A percentile compares a stretch with the other conserved stretches of the same genome.
These are phyloP conservation scores for Flueggea neowawraea DNA, from an alignment of 441 rosid species.

Conservation along the genomic window DNA sequence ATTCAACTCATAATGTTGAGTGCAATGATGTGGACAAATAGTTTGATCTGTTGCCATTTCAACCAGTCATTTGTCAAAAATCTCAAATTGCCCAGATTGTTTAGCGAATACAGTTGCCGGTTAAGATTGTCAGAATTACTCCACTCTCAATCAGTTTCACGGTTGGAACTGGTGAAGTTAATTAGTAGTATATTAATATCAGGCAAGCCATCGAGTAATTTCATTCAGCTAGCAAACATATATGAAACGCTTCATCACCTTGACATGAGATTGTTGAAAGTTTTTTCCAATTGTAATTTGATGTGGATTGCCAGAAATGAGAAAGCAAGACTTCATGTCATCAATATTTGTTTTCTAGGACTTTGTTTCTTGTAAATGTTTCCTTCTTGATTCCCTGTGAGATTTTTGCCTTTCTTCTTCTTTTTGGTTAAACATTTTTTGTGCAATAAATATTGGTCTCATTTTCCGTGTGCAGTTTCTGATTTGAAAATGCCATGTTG, in stretches of 20 bases:
- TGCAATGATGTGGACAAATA: slow-evolving; percentile 5
- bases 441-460: neutral
- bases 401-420: neutral
- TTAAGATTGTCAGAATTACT: no score
- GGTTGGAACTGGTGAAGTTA: slow-evolving; percentile 3
- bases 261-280: neutral
- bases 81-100: slow-evolving; percentile 15
- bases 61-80: slow-evolving; percentile 3
- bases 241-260: neutral
- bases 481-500: no score
- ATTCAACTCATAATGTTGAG: slow-evolving; percentile 48
- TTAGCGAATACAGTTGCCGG: slow-evolving; percentile 21
- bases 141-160: no score
- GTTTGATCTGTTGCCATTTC: slow-evolving; percentile 13
- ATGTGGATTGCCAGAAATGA: neutral
- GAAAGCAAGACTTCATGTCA: neutral
- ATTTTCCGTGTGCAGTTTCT: neutral
- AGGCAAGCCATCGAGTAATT: no score
- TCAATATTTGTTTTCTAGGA: neutral
- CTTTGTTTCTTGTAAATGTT: neutral
- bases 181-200: neutral
- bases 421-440: neutral
- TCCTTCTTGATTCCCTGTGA: neutral
- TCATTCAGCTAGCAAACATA: neutral
- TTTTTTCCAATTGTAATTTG: neutral